Base-by-base conservation (phyloP, 2,329 filamentous ascomycete species). In the Cyphellophora europaea region DNA sequence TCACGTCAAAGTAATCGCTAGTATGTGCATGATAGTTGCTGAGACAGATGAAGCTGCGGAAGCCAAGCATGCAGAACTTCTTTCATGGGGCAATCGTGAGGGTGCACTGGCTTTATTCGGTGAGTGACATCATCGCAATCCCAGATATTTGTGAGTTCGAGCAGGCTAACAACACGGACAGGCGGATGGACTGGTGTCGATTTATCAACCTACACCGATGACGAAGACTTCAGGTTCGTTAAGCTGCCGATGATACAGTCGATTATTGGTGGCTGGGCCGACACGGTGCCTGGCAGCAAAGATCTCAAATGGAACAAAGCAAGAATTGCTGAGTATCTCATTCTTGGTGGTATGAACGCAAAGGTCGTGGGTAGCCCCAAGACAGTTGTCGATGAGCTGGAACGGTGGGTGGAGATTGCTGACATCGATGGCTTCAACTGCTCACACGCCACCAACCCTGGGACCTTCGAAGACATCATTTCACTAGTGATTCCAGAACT, bases 401-500 rank as follows among this genome's bases (percentile, higher is more conserved):
- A 85, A 55, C 57, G 63, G 0, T 85, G 79, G 79, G 64, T 83
- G 0, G 51, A 63, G 5, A 77, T 82, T 50, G 78, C 76, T 0
- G 80, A 82, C 45, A 70, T 85, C 1, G 80, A 85, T 51, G 80
- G 80, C 0, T 86, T 86, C 57, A 86, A 85, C 45, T 39, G 70
- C 15, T 58, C 53, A 6, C 65, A 71, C 51, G 63, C 67, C 13
- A 65, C 63, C 2, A 69, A 62, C 11, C 66, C 68, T 1, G 67
- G 66, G 0, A 69, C 62, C 1, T 71, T 70, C 45, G 65, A 69
- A 46, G 67, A 71, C 35, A 58, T 71, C 6, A 61, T 70, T 13
- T 62, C 69, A 16, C 43, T 68, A 37, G 44, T 71, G 15, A 50
- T 70, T 12, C 67, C 66, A 1, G 67, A 71, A 48, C 47, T 70